phyloP scores from a whole-genome alignment of 2,329 filamentous ascomycete genomes.

The Trichoderma hamatum region DNA sequence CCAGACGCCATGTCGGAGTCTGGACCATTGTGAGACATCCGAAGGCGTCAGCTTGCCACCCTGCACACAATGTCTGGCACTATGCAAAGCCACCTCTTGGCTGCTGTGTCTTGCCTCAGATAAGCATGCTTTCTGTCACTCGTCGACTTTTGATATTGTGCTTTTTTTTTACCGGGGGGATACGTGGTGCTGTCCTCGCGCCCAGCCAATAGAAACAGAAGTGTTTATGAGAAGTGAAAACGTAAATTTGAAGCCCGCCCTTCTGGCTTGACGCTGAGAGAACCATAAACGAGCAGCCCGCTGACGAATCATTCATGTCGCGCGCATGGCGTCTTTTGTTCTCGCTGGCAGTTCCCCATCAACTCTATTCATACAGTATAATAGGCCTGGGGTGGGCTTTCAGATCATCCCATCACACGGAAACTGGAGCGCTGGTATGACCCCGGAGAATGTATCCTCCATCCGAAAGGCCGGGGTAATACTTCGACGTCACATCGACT shows the following conservation, averaged over 20 bases:
- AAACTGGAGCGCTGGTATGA: background rate
- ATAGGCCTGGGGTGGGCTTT: background rate
- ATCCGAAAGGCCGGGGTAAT: slow-evolving; percentile 1
- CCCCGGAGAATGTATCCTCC: slow-evolving; percentile 8
- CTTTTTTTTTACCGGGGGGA: background rate
- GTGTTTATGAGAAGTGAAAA: slow-evolving; percentile 24
- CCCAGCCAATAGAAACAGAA: background rate
- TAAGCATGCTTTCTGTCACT: slow-evolving; percentile 12
- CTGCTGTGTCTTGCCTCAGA: slow-evolving; percentile 25
- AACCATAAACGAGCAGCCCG: background rate
- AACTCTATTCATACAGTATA: background rate
- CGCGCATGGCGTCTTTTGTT: slow-evolving; percentile 1
- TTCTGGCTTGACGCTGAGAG: background rate
- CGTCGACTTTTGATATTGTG: background rate
- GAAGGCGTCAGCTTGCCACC: slow-evolving; percentile 25
- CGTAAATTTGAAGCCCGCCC: slow-evolving; percentile 12
- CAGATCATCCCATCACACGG: slow-evolving; percentile 14
- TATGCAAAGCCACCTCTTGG: slow-evolving; percentile 26
- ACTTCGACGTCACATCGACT: slow-evolving; percentile 12
- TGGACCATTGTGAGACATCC: slow-evolving; percentile 21
- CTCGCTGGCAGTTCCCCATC: background rate
- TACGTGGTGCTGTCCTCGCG: slow-evolving; percentile 4
- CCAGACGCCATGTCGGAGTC: slow-evolving; percentile 15
- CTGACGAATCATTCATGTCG: slow-evolving; percentile 10
- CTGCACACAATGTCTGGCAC: slow-evolving; percentile 21